Conservation (phyloP, 352 stramenopile genomes). For the Globisporangium perplexum region DNA sequence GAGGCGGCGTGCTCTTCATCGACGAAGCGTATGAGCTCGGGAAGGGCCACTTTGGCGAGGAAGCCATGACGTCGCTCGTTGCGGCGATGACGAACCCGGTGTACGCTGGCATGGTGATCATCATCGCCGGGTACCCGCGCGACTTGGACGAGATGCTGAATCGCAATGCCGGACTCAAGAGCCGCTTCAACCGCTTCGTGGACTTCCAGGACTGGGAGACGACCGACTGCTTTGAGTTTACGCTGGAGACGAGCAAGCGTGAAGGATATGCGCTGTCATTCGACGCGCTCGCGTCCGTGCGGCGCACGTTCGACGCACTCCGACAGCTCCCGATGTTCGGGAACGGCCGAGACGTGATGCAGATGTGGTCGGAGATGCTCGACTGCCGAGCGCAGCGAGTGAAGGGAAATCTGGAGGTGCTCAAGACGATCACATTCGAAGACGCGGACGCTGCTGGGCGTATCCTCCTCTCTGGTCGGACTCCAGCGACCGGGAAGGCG, state of each 20-base stretch:
- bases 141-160: slow-evolving; percentile 90
- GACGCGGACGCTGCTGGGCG: slow-evolving; percentile 37
- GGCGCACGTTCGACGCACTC: slow-evolving; percentile 29
- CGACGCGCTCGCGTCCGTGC: slow-evolving; percentile 21
- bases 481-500: slow-evolving; percentile 23
- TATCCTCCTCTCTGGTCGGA: slow-evolving; percentile 29
- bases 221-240: slow-evolving; percentile 68
- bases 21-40: slow-evolving; percentile 91
- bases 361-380: slow-evolving; percentile 56
- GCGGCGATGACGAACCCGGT: slow-evolving; percentile 84
- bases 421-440: slow-evolving; percentile 33
- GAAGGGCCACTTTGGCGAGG: slow-evolving; percentile 70
- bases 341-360: slow-evolving; percentile 66
- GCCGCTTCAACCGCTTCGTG: slow-evolving; percentile 85
- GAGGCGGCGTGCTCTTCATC: slow-evolving; percentile 91
- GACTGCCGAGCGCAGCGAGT: slow-evolving; percentile 64
- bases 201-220: slow-evolving; percentile 88
- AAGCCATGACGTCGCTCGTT: slow-evolving; percentile 89
- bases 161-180: slow-evolving; percentile 87
- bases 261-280: slow-evolving; percentile 35
- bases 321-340: slow-evolving; percentile 54
- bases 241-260: slow-evolving; percentile 32
- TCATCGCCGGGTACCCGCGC: slow-evolving; percentile 86
- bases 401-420: slow-evolving; percentile 30
- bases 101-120: slow-evolving; percentile 84